These are phyloP conservation scores for Tetraselmis striata DNA, from an alignment of 139 green algal species.

Conservation along the genomic window DNA sequence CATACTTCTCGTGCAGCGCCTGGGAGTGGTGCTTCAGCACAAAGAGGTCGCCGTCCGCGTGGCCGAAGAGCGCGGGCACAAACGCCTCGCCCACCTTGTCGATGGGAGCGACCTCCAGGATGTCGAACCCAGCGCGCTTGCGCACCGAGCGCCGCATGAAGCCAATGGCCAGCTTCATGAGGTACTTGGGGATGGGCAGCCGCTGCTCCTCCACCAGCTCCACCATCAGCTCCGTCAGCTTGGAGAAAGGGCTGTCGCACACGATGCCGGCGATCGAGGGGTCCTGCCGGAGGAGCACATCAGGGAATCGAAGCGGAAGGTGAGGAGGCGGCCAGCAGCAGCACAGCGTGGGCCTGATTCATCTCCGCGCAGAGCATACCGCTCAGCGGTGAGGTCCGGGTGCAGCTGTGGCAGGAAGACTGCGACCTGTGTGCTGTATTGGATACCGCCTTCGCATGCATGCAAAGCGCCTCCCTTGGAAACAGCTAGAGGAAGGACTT, in stretches of 20 bases:
- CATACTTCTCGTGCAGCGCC: slow-evolving; percentile 56
- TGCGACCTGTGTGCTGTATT: no score
- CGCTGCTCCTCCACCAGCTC: slow-evolving; percentile 69
- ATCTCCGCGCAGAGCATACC: no score
- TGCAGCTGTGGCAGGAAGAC: no score
- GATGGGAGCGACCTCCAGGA: slow-evolving; percentile 41
- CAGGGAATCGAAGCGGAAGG: not conserved
- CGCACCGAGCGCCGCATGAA: slow-evolving; percentile 66
- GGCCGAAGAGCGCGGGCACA: slow-evolving; percentile 86
- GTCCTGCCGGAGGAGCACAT: slow-evolving; percentile 31
- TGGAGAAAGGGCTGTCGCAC: slow-evolving; percentile 82
- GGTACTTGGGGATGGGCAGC: slow-evolving; percentile 22
- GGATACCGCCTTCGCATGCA: no score
- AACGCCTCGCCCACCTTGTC: slow-evolving; percentile 46
- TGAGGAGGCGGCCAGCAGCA: no score
- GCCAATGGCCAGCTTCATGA: slow-evolving; percentile 50
- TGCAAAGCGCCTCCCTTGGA: no score
- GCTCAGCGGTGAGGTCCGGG: no score
- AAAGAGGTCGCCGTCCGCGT: slow-evolving; percentile 78
- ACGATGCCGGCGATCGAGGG: slow-evolving; percentile 67
- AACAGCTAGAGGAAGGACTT: no score
- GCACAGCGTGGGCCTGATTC: no score
- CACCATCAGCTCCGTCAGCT: slow-evolving; percentile 80
- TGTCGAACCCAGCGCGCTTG: slow-evolving; percentile 73
- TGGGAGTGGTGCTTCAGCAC: slow-evolving; percentile 65